Base-by-base conservation (phyloP, 169 alveolate species). In the Cryptosporidium ryanae region DNA sequence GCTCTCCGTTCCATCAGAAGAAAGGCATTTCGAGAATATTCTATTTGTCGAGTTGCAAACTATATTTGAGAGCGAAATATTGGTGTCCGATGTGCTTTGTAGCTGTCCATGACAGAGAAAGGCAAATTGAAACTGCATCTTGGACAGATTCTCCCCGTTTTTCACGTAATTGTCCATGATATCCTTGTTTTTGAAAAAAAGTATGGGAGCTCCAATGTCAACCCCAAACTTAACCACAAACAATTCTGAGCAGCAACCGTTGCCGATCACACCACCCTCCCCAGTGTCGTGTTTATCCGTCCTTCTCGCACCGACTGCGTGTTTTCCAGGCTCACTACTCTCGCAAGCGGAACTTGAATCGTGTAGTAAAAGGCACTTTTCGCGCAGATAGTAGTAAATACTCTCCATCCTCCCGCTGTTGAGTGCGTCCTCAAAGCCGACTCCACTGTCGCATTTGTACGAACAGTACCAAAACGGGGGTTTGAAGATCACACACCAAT, bases 381-480 rank as follows among this genome's bases (percentile, higher is more conserved):
- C 27, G n/a, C 21, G 50, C 1, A 55, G 27, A 29, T 34, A 68
- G 38, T 18, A 3, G 12, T 17, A 68, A 31, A 68, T 68, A 17
- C 66, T 54, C 32, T 68, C 83, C 65, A 68, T 68, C 12, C 23
- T 21, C 1, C 83, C 83, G 52, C 83, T 68, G 21, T 68, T 68
- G 3, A 50, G 34, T 3, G 55, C 55, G 18, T 27, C 34, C 34
- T 50, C 83, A 52, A 52, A 68, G 10, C 2, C 18, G 23, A 6
- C 23, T 52, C 25, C 52, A 6, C 17, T 17, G 46, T 2, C 49
- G 17, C 17, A 25, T 17, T n/a, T 49, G 23, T 46, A 21, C 17
- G 66, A 32, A 29, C 83, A 68, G 17, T 68, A 52, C 83, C 83
- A 68, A 44, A 68, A 68, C 17, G 83, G 83, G 31, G 83, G 83